Base-by-base conservation (phyloP, 2,329 filamentous ascomycete genomes). In the Aaosphaeria pasadenensis region DNA sequence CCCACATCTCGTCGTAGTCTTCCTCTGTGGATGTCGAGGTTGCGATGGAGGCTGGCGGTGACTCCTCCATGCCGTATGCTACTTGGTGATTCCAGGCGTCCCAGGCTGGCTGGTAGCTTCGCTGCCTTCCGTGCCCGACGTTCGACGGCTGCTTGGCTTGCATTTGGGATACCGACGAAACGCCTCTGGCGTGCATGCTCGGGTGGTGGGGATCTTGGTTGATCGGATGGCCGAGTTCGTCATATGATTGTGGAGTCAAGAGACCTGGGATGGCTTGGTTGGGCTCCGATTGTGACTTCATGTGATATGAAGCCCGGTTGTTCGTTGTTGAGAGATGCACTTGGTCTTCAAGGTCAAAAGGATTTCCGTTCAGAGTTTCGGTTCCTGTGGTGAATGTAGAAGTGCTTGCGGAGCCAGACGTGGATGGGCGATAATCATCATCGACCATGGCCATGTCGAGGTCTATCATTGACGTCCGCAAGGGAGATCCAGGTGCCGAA, bases 261-360 rank as follows among this genome's bases (percentile, higher is more conserved):
- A 71, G 56, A 11, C 67, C 67, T 29, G 66, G 63, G 4, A 70
- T 60, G 9, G 63, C 54, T 32, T 71, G 66, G 31, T 69, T 71
- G 7, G 70, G 70, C 42, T 72, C 70, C 1, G 70, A 72, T 44
- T 71, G 69, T 9, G 67, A 70, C 44, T 72, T 70, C 45, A 62
- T 67, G 44, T 72, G 70, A 43, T 66, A 70, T 0, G 66, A 70
- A 24, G 64, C 61, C 30, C 70, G 67, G 42, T 71, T 66, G 46
- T 67, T 71, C 40, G 63, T 67, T 31, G 69, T 55, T 0, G 67
- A 67, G 7, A 71, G 59, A 31, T 69, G 61, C 6, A 71, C 62
- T 46, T 71, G 70, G 44, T 77, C 74, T 53, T 77, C 76, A 5
- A 78, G 69, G 55, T 77, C 75, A 54, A 78, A 78, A 1, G 75